Evolutionary conservation across 768 basidiomycete genomes (phyloP), one percentile per base, ranked within the genome.

Genomic region (Suillus paluster): DNA sequence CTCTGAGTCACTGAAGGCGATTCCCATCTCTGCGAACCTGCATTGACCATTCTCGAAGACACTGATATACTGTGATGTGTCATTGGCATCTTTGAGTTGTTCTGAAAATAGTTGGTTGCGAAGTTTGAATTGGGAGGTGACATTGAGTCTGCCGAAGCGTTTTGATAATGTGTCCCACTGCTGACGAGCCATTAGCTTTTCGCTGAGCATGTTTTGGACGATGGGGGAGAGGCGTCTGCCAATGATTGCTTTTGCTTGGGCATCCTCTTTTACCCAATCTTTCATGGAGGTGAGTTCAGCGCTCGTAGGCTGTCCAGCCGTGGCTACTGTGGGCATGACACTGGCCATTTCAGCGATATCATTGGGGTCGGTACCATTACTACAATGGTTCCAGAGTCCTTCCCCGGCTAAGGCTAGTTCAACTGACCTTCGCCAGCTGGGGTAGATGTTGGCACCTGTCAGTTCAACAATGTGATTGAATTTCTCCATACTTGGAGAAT

Each of bases 391-490:
- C 30, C 30, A 30, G 30, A 30, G 30, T 3, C 30, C 30, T 6
- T 30, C 30, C 6, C 30, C 30, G 30, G 30, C 30, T 30, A 30
- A 6, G 6, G 30, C 30, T 30, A 30, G 6, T 30, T 30, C 30
- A 3, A 30, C 30, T 3, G 30, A 3, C 30, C 30, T 5, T 1
- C 4, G 0, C 66, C 49, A 67, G 2, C 38, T 36, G 0, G 19
- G 12, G 19, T 58, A 63, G 5, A 34, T 58, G 0, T 59, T 55
- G 0, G 48, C 5, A 0, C 66, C 59, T 0, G n/a, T 52, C 0
- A 66, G 34, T 5, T 66, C 49, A 0, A 39, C 45, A 14, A 67
- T 67, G 10, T 67, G 50, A 9, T 67, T 41, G 5, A 39, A 57
- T 60, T 67, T 67, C 0, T 21, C 54, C 30, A 58, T 64, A 23